Evolutionary conservation across 805 yeast species (phyloP).

Genomic region (Ogataea wickerhamii): DNA sequence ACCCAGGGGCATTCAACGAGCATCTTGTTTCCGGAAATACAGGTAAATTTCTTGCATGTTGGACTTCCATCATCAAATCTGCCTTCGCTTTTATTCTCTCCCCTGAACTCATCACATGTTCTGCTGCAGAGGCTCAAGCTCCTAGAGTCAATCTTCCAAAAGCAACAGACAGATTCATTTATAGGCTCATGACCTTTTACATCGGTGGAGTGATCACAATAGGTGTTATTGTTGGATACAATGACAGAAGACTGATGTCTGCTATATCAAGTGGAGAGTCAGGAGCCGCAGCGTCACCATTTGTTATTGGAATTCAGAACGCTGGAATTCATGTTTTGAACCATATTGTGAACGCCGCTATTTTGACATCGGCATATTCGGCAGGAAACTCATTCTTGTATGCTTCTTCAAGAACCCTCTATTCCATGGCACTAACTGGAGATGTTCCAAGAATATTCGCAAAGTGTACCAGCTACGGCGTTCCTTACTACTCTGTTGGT

Average conservation of each 20-base stretch:
- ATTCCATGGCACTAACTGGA: constrained; percentile 38
- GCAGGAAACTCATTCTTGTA: constrained; percentile 44
- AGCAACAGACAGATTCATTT: constrained; percentile 57
- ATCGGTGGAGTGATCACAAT: constrained; percentile 52
- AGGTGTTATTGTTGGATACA: constrained; percentile 57
- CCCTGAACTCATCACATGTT: constrained; percentile 58
- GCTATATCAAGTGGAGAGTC: constrained; percentile 42
- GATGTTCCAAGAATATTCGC: constrained; percentile 37
- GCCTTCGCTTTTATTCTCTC: constrained; percentile 64
- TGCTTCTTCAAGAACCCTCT: constrained; percentile 41
- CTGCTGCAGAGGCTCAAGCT: constrained; percentile 56
- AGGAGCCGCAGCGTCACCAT: constrained; percentile 64
- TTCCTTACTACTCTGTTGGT: constrained; percentile 50
- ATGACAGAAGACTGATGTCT: constrained; percentile 43
- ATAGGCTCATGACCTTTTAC: constrained; percentile 60
- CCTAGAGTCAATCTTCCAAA: constrained; percentile 61
- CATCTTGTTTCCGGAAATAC: constrained; percentile 50
- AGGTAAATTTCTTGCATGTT: constrained; percentile 60
- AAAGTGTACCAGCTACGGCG: constrained; percentile 46
- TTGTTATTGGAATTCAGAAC: constrained; percentile 59
- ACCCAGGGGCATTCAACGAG: constrained; percentile 43
- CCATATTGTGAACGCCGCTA: constrained; percentile 59
- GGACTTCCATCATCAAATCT: constrained; percentile 59
- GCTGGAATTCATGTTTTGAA: constrained; percentile 58
- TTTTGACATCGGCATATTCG: constrained; percentile 56